A percentile compares a stretch with the other conserved stretches of the same genome.
These are phyloP conservation scores for Capronia epimyces DNA, from an alignment of 2,329 filamentous ascomycete genomes.

Conservation along the genomic window DNA sequence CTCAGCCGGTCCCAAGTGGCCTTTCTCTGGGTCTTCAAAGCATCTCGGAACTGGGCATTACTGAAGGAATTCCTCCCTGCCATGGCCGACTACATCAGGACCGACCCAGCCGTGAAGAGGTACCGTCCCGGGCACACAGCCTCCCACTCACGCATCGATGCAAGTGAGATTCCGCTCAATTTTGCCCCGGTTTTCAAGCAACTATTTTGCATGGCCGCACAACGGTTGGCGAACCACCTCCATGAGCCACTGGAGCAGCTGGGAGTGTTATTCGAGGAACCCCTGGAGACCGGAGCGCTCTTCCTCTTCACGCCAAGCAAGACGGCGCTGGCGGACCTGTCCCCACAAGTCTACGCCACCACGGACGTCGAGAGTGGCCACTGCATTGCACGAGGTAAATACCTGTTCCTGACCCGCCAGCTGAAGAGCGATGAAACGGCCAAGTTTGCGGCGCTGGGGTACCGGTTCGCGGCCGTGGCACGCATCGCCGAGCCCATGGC, in stretches of 20 bases:
- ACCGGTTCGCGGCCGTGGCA: slow-evolving; percentile 66
- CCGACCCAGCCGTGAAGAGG: slow-evolving; percentile 37
- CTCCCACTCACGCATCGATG: slow-evolving; percentile 27
- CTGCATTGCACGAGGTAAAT: slow-evolving; percentile 53
- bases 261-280: slow-evolving; percentile 69
- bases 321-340: slow-evolving; percentile 24
- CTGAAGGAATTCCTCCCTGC: slow-evolving; percentile 62
- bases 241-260: slow-evolving; percentile 58
- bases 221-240: slow-evolving; percentile 64
- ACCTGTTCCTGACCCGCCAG: slow-evolving; percentile 71
- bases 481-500: slow-evolving; percentile 66
- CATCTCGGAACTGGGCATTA: slow-evolving; percentile 69
- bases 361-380: slow-evolving; percentile 33
- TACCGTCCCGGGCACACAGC: slow-evolving; percentile 16
- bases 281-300: slow-evolving; percentile 58
- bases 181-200: slow-evolving; percentile 76
- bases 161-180: slow-evolving; percentile 46
- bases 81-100: slow-evolving; percentile 66
- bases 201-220: slow-evolving; percentile 73
- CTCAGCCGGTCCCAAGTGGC: slow-evolving; percentile 72
- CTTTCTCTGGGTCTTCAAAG: slow-evolving; percentile 82
- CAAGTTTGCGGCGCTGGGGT: slow-evolving; percentile 64
- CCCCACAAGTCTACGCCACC: slow-evolving; percentile 32
- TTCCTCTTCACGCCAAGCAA: slow-evolving; percentile 1
- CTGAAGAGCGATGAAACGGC: slow-evolving; percentile 56